A percentile compares a stretch with the other conserved stretches of the same genome.
Evolutionary conservation across 352 stramenopile genomes (phyloP).

Genomic region (Phytopythium litorale): DNA sequence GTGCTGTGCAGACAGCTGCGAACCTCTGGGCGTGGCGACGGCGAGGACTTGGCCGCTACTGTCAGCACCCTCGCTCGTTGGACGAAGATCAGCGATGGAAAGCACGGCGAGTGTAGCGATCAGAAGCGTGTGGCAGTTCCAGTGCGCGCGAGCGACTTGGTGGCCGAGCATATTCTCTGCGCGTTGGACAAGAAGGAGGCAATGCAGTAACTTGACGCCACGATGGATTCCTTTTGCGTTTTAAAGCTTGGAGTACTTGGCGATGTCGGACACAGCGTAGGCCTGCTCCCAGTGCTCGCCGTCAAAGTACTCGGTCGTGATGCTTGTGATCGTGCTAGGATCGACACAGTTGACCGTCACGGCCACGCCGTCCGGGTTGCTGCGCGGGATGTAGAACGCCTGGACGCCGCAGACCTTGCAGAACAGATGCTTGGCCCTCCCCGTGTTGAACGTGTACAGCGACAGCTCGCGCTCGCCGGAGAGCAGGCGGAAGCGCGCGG

Average conservation of each 20-base stretch:
- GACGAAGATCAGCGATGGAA: neutral
- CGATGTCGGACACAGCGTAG: conserved; percentile 29
- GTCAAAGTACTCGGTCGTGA: conserved; percentile 67
- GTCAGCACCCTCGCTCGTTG: conserved; percentile 33
- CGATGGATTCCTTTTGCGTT: no score
- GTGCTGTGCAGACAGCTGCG: neutral
- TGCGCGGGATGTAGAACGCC: conserved; percentile 78
- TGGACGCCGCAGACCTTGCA: conserved; percentile 76
- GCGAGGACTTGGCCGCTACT: conserved; percentile 17
- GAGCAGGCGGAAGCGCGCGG: conserved; percentile 48
- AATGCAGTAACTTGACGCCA: neutral
- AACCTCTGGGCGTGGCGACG: neutral
- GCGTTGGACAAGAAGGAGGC: conserved; percentile 12
- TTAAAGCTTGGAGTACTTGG: conserved; percentile 33
- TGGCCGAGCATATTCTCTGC: conserved; percentile 30
- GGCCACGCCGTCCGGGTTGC: conserved; percentile 73
- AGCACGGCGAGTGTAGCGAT: neutral
- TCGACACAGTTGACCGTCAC: conserved; percentile 75
- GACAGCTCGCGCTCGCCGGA: conserved; percentile 43
- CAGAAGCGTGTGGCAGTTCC: neutral
- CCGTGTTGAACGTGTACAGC: conserved; percentile 82
- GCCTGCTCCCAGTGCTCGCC: conserved; percentile 67
- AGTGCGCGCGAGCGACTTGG: conserved; percentile 39
- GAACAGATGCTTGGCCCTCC: conserved; percentile 74
- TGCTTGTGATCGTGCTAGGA: conserved; percentile 34